Evolutionary conservation across 2,329 filamentous ascomycete genomes (phyloP).

Genomic region (Penicillium glabrum): DNA sequence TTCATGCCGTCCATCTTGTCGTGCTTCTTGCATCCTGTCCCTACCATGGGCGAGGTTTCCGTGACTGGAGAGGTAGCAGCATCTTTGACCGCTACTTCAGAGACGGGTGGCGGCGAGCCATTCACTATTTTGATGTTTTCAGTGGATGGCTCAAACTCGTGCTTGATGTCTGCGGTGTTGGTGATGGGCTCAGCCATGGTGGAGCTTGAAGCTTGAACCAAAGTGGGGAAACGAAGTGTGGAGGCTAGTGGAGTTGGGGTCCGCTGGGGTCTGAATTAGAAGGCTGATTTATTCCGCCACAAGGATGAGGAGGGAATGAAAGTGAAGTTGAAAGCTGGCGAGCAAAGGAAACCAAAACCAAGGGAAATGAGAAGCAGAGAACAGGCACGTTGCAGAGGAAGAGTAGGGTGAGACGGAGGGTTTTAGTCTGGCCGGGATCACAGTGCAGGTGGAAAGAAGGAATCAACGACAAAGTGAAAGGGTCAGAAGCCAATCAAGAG

Average conservation of each 20-base stretch:
- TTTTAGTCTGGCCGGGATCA: constrained; percentile 2
- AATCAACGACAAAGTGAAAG: background rate
- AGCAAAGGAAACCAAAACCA: background rate
- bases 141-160: constrained; percentile 28
- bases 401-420: background rate
- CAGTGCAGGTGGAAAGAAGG: too few species aligned
- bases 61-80: constrained; percentile 19
- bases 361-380: background rate
- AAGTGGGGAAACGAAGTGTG: background rate
- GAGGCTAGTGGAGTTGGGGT: background rate
- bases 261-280: background rate
- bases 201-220: background rate
- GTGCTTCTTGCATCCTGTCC: constrained; percentile 34
- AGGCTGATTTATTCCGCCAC: background rate
- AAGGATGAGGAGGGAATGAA: background rate
- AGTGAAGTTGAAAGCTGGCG: background rate
- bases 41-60: constrained; percentile 27
- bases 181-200: constrained; percentile 33
- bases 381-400: background rate
- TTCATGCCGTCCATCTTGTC: constrained; percentile 16
- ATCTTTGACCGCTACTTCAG: constrained; percentile 22
- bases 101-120: constrained; percentile 11
- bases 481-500: constrained; percentile 1
- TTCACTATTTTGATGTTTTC: constrained; percentile 21
- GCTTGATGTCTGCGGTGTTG: constrained; percentile 27